These are phyloP conservation scores for Dendrocalamus sinicus DNA, from an alignment of 176 grass and related monocot genomes.

Conservation along the genomic window DNA sequence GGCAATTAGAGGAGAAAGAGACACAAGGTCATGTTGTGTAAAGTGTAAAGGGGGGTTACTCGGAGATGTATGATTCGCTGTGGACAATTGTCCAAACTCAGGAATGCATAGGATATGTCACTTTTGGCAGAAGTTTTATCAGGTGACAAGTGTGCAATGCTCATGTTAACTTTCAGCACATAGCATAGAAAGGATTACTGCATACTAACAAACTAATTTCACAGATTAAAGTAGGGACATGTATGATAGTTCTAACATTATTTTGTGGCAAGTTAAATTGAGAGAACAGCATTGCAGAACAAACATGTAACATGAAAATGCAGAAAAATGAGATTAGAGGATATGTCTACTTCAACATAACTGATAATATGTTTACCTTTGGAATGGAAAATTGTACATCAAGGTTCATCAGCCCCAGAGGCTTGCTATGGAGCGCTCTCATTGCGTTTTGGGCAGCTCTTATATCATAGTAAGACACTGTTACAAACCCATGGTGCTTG, in stretches of 20 bases:
- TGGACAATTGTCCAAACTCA: neutral
- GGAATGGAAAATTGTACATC: slow-evolving; percentile 70
- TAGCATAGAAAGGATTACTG: neutral
- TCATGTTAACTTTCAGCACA: slow-evolving; percentile 2
- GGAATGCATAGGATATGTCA: neutral
- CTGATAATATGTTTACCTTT: slow-evolving; percentile 51
- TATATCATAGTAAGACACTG: slow-evolving; percentile 74
- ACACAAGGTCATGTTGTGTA: neutral
- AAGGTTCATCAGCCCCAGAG: slow-evolving; percentile 54
- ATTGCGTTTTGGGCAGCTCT: slow-evolving; percentile 59
- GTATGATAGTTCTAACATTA: neutral
- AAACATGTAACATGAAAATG: neutral
- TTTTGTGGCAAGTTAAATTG: neutral
- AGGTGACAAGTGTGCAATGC: neutral
- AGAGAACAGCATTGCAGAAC: neutral
- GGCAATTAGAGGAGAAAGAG: neutral
- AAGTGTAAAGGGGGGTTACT: neutral
- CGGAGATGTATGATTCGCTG: neutral
- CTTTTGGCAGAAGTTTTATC: neutral
- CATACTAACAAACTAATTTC: slow-evolving; percentile 23
- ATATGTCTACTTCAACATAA: slow-evolving; percentile 26
- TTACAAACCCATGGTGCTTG: slow-evolving; percentile 66
- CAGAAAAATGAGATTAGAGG: neutral
- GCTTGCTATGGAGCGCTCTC: slow-evolving; percentile 60
- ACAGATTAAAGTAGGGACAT: neutral